Conservation (phyloP, 2,329 filamentous ascomycete species). For the Diaporthe vaccinii region DNA sequence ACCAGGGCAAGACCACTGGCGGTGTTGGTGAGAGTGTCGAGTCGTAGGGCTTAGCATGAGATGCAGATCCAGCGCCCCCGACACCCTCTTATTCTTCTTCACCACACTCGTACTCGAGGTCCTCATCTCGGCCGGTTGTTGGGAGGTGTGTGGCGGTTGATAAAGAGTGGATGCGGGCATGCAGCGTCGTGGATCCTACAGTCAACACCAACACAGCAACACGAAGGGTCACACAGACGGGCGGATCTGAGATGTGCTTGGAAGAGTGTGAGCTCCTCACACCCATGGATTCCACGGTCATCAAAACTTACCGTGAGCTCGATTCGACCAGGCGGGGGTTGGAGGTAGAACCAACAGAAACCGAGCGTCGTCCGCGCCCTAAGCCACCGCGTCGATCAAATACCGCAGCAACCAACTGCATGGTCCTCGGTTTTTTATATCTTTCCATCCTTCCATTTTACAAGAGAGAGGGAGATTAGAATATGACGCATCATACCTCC, state of each 20-base stretch:
- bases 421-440: neutral
- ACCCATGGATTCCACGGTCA: neutral
- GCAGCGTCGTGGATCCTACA: neutral
- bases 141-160: neutral
- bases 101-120: neutral
- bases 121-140: neutral
- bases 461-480: neutral
- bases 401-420: conserved; percentile 12
- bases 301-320: neutral
- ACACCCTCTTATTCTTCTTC: neutral
- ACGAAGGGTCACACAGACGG: neutral
- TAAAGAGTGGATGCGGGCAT: neutral
- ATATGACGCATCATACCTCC: neutral
- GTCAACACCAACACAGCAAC: neutral
- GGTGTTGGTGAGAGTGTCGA: neutral
- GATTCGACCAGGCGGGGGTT: neutral
- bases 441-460: neutral
- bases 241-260: no score
- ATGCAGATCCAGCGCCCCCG: neutral
- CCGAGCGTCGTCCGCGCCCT: neutral
- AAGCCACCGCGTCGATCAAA: neutral
- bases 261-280: neutral
- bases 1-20: neutral
- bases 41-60: conserved; percentile 14
- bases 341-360: neutral